phyloP scores from a whole-genome alignment of 441 rosid genomes.

The Jatropha podagrica region DNA sequence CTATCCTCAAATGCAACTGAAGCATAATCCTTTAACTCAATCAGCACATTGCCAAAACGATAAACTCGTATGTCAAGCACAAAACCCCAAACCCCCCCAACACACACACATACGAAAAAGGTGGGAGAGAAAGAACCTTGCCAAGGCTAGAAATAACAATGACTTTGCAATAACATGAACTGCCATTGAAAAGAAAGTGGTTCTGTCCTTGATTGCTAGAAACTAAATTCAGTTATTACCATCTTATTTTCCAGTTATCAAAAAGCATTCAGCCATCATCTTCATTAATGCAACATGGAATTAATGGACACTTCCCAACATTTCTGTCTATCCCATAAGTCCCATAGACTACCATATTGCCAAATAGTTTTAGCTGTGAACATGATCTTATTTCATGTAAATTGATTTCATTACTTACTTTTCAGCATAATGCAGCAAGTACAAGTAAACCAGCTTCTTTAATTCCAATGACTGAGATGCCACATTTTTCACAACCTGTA shows the following conservation, averaged over 20 bases:
- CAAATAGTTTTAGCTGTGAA: neutral
- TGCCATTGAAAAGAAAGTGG: neutral
- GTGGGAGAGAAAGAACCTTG: neutral
- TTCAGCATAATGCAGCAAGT: conserved; percentile 93
- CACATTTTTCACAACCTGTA: conserved; percentile 92
- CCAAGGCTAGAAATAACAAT: neutral
- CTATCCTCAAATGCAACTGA: conserved; percentile 9
- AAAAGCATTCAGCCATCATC: neutral
- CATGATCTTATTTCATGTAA: neutral
- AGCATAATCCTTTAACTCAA: neutral
- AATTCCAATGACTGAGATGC: conserved; percentile 91
- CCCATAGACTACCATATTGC: neutral
- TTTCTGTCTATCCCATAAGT: neutral
- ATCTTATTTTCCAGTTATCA: neutral
- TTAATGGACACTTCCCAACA: neutral
- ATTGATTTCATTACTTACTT: conserved; percentile 47
- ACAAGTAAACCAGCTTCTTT: conserved; percentile 94
- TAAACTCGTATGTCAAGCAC: neutral
- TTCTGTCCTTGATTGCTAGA: neutral
- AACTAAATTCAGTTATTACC: neutral
- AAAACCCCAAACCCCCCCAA: neutral
- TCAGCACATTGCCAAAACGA: no score
- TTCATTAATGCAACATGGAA: neutral
- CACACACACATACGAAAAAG: neutral
- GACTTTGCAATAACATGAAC: neutral